Conservation (phyloP, 768 basidiomycete genomes). For the Lepiota venenata region DNA sequence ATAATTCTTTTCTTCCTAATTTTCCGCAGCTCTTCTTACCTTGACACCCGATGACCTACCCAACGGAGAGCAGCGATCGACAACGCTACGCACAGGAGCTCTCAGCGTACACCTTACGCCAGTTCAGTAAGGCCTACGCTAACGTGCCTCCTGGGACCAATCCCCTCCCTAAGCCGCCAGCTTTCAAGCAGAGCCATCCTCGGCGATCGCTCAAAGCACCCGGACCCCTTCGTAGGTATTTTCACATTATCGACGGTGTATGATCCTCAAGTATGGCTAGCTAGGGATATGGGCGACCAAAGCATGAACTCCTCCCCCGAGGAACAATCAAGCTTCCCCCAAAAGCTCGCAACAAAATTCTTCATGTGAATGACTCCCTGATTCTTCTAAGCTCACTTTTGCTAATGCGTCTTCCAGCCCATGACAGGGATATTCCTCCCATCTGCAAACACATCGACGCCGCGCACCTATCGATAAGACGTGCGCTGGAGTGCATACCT, state of each 20-base stretch:
- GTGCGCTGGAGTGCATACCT: background rate
- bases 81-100: constrained; percentile 44
- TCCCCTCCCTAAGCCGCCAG: background rate
- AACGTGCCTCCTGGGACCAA: background rate
- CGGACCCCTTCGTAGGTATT: background rate
- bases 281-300: background rate
- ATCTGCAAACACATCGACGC: no score
- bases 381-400: background rate
- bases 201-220: background rate
- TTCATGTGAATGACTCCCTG: background rate
- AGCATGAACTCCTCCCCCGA: background rate
- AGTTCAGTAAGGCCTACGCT: constrained; percentile 35
- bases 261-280: background rate
- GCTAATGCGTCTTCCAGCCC: background rate
- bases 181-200: background rate
- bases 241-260: background rate
- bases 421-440: constrained; percentile 4
- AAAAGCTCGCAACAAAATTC: background rate
- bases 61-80: constrained; percentile 24
- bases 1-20: background rate
- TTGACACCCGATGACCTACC: constrained; percentile 3
- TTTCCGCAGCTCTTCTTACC: background rate
- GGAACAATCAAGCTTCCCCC: background rate
- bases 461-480: background rate
- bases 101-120: constrained; percentile 44